Conservation (phyloP, 306 rosid species). For the Vigna mungo region DNA sequence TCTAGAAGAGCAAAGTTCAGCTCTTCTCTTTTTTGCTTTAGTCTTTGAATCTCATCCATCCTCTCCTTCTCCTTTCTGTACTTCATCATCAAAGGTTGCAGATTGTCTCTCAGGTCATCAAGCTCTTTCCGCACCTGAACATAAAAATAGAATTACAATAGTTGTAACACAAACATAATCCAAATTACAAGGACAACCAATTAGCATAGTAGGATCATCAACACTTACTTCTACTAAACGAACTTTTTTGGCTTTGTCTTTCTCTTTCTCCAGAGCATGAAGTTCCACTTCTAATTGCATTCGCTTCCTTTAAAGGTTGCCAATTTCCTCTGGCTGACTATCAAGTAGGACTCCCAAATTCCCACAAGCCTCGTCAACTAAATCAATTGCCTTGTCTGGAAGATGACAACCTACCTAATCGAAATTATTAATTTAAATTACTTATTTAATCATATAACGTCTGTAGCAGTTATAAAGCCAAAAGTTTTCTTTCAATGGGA, state of each 20-base stretch:
- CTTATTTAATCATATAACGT: no score
- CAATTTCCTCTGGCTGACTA: slow-evolving; percentile 97
- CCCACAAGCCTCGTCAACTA: slow-evolving; percentile 87
- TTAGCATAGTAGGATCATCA: no score
- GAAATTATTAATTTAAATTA: no score
- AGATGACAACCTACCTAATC: not conserved
- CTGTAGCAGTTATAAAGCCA: no score
- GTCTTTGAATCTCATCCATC: not conserved
- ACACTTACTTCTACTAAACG: slow-evolving; percentile 45
- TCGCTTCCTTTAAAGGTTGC: slow-evolving; percentile 76
- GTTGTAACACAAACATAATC: not conserved
- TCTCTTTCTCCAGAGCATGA: slow-evolving; percentile 87
- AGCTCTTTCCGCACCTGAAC: not conserved
- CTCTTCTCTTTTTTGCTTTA: not conserved
- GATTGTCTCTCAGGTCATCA: not conserved
- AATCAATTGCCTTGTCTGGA: not conserved
- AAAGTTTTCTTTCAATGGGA: no score
- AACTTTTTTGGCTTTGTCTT: slow-evolving; percentile 79
- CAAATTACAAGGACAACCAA: not conserved
- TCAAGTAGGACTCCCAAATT: slow-evolving; percentile 96
- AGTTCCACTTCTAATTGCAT: slow-evolving; percentile 87
- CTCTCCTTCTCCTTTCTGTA: not conserved
- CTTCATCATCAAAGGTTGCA: slow-evolving; percentile 1
- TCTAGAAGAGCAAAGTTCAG: not conserved
- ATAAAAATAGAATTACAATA: not conserved